These are phyloP conservation scores for Ophiosphaerella korrae DNA, from an alignment of 2,329 filamentous ascomycete genomes.

Conservation along the genomic window DNA sequence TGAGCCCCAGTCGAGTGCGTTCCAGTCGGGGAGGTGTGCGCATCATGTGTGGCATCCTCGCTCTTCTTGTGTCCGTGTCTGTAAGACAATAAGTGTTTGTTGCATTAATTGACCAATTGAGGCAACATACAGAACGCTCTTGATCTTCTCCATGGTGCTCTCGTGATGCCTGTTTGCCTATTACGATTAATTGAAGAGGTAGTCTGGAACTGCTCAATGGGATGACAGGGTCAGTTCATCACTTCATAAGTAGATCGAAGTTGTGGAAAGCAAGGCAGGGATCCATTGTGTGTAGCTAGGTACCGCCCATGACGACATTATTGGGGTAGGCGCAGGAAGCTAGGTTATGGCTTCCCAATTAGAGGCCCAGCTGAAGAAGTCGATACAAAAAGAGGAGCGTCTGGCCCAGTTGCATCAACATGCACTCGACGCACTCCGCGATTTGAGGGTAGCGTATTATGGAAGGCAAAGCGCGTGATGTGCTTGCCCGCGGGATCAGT, in stretches of 20 bases:
- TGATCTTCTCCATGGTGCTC: conserved; percentile 51
- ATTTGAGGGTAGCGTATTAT: not conserved
- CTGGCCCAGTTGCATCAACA: conserved; percentile 18
- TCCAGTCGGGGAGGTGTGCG: conserved; percentile 20
- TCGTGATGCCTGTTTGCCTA: conserved; percentile 1
- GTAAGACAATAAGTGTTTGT: conserved; percentile 29
- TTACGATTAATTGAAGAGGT: conserved; percentile 2
- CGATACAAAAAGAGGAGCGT: conserved; percentile 14
- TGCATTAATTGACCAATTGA: conserved; percentile 26
- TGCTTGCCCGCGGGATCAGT: not conserved
- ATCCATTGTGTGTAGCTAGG: conserved; percentile 19
- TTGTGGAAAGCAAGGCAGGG: conserved; percentile 30
- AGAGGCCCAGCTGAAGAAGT: conserved; percentile 5
- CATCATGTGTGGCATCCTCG: conserved; percentile 27
- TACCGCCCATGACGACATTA: conserved; percentile 21
- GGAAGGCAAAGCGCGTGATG: conserved; percentile 2
- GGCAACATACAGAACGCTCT: conserved; percentile 49
- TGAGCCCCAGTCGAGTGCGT: conserved; percentile 11
- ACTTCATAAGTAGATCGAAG: conserved; percentile 11
- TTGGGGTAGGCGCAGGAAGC: conserved; percentile 19
- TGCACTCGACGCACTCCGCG: conserved; percentile 1
- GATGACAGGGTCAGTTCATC: conserved; percentile 7
- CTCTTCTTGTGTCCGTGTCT: conserved; percentile 39
- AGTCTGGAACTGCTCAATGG: not conserved
- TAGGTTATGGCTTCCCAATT: conserved; percentile 24